phyloP scores from a whole-genome alignment of 2,329 filamentous ascomycete species.

The Pseudohalonectria lignicola region DNA sequence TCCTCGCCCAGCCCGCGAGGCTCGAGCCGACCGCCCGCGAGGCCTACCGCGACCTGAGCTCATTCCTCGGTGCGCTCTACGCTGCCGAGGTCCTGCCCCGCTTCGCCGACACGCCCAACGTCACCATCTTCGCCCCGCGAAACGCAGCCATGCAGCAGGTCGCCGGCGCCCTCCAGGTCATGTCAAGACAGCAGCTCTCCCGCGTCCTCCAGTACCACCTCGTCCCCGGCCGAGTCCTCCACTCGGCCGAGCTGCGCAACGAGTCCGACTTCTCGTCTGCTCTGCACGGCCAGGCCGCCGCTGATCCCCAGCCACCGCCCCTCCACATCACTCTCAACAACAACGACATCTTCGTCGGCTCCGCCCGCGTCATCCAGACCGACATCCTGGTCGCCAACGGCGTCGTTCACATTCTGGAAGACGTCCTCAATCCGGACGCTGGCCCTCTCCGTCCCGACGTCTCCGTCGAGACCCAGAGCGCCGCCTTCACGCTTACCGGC shows the following conservation, averaged over 20 bases:
- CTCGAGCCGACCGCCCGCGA: conserved; percentile 21
- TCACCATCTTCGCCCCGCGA: conserved; percentile 45
- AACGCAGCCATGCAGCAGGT: conserved; percentile 39
- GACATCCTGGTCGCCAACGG: conserved; percentile 46
- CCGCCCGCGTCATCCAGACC: conserved; percentile 35
- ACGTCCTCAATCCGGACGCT: conserved; percentile 33
- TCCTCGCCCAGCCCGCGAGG: conserved; percentile 33
- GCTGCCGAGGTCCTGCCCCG: conserved; percentile 22
- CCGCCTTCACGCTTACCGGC: conserved; percentile 16
- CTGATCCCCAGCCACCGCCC: conserved; percentile 29
- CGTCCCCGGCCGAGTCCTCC: conserved; percentile 37
- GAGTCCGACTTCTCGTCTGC: conserved; percentile 22
- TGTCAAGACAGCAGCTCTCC: conserved; percentile 26
- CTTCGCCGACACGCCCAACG: conserved; percentile 28
- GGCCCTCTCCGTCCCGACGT: conserved; percentile 22
- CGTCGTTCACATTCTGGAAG: conserved; percentile 46
- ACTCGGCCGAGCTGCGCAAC: conserved; percentile 37
- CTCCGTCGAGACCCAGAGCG: conserved; percentile 19
- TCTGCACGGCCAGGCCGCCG: conserved; percentile 2
- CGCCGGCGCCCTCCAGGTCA: conserved; percentile 26
- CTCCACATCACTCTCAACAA: conserved; percentile 31
- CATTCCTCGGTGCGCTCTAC: conserved; percentile 28
- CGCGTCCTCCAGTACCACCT: conserved; percentile 44
- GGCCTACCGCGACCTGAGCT: conserved; percentile 25
- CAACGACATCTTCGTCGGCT: conserved; percentile 32